Conservation (phyloP, 805 yeast genomes). For the Nakazawaea ambrosiae region DNA sequence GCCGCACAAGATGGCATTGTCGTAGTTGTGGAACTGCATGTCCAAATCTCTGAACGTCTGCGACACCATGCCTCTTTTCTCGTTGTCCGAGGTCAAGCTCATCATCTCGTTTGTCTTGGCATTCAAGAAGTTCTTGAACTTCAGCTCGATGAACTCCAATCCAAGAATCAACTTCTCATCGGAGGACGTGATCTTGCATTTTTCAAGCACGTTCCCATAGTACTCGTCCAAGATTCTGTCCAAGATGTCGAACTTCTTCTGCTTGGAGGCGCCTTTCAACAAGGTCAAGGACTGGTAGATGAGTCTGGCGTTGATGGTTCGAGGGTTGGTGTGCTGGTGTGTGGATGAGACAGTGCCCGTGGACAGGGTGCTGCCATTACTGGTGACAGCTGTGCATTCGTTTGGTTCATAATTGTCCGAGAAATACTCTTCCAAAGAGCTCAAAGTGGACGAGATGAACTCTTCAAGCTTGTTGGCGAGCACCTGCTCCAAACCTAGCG, state of each 20-base stretch:
- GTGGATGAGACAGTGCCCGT: not conserved
- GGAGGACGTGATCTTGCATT: constrained; percentile 7
- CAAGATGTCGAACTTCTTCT: constrained; percentile 8
- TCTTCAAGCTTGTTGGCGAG: constrained; percentile 5
- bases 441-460: constrained; percentile 9
- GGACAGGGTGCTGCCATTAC: not conserved
- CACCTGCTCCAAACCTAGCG: constrained; percentile 5
- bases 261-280: constrained; percentile 1
- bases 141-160: constrained; percentile 27
- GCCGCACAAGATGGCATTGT: constrained; percentile 37
- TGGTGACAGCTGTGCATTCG: not conserved
- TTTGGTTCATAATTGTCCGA: too few relatives aligned
- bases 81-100: constrained; percentile 2
- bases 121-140: constrained; percentile 25
- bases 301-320: constrained; percentile 2
- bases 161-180: constrained; percentile 17
- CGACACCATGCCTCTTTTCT: constrained; percentile 8
- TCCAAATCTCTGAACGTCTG: constrained; percentile 17
- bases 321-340: not conserved
- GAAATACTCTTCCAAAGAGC: constrained; percentile 6
- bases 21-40: constrained; percentile 38
- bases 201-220: constrained; percentile 6
- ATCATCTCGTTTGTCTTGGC: constrained; percentile 17
- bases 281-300: constrained; percentile 7
- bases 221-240: constrained; percentile 9